phyloP scores from a whole-genome alignment of 75 land plant species.

The Pinus taeda region DNA sequence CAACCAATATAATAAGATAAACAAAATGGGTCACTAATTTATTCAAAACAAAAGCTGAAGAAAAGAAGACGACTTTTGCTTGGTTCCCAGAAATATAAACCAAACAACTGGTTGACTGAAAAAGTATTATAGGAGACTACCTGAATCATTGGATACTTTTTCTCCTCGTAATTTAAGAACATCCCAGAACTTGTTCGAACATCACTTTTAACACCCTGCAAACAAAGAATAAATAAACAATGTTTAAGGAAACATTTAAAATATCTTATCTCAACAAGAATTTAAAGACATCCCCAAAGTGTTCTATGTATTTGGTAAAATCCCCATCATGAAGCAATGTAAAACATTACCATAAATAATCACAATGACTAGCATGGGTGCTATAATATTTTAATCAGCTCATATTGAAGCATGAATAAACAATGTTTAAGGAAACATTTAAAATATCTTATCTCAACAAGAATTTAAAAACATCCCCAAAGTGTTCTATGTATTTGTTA shows the following conservation, averaged over 20 bases:
- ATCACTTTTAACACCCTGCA: conserved; percentile 86
- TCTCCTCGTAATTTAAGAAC: conserved; percentile 70
- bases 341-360: neutral
- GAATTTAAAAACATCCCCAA: neutral
- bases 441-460: neutral
- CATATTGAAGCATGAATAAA: neutral
- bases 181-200: conserved; percentile 98
- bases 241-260: neutral
- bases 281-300: neutral
- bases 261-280: neutral
- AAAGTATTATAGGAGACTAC: conserved; percentile 18
- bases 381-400: neutral
- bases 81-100: neutral
- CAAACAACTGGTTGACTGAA: neutral
- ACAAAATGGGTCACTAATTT: neutral
- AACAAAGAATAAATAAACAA: neutral
- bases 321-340: neutral
- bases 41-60: too few species aligned
- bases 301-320: neutral
- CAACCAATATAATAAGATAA: neutral
- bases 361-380: neutral
- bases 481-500: neutral
- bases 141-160: conserved; percentile 72
- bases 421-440: neutral
- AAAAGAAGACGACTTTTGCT: too few species aligned